A percentile compares a stretch with the other conserved stretches of the same genome.
Conservation (phyloP, 73 alveolate species). For the Effrenium voratum region DNA sequence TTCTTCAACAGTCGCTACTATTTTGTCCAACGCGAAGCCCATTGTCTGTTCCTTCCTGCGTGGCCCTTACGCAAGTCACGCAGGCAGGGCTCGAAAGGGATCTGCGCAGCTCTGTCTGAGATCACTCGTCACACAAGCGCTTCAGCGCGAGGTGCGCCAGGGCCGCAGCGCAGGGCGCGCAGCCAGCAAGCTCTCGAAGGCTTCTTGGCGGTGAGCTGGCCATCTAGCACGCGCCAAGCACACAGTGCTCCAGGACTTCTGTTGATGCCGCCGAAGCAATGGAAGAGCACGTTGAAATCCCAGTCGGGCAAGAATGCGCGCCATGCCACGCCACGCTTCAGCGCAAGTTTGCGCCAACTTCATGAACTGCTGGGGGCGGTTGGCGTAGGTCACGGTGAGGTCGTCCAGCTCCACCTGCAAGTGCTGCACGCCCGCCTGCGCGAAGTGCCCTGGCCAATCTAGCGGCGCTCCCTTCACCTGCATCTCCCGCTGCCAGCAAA, state of each 20-base stretch:
- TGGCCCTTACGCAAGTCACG: not conserved
- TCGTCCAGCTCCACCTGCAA: not conserved
- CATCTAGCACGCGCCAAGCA: not conserved
- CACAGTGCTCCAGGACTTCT: not conserved
- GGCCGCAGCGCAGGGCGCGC: not conserved
- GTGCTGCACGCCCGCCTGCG: not conserved
- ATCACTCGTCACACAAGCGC: no score
- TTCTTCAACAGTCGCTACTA: no score
- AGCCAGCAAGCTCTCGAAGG: not conserved
- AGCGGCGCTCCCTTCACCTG: not conserved
- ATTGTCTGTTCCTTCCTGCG: no score
- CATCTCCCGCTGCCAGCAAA: not conserved
- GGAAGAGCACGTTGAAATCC: not conserved
- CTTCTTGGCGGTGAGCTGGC: not conserved
- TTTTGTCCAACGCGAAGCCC: no score
- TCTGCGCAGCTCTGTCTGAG: not conserved
- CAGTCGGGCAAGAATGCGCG: not conserved
- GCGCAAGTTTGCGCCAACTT: not conserved
- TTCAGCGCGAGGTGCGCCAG: no score
- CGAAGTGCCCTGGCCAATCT: not conserved
- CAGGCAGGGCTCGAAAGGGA: not conserved
- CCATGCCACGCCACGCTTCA: not conserved
- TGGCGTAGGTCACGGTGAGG: not conserved
- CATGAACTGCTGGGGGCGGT: not conserved
- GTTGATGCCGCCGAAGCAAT: not conserved